Base-by-base conservation (phyloP, 306 rosid species). In the Fagus sylvatica region DNA sequence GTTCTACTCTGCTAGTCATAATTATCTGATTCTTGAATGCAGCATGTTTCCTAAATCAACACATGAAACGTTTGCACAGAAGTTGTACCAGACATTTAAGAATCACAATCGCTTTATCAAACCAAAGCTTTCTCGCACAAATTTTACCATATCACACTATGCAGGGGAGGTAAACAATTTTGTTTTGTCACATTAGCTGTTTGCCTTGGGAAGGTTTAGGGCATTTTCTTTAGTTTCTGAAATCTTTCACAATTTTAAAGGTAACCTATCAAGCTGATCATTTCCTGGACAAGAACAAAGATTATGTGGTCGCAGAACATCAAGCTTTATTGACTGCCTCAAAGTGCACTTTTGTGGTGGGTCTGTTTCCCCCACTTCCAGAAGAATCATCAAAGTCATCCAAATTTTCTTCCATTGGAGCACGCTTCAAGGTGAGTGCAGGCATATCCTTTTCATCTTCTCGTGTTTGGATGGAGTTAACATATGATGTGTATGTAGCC, bases 21-120 rank as follows among this genome's bases (percentile, higher is more conserved):
- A 59, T 76, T 75, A 55, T 69, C 36, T 78, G 49, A 48, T 83
- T 88, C 53, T 85, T 81, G 88, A 65, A 69, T 53, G 51, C 96
- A 94, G 98, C 78, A 94, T 94, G 98, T 94, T 94, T 84, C 98
- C 98, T 17, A 94, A 94, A 87, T 94, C 98, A 46, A 90, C 97
- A n/a, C 98, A 94, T 76, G 98, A 94, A 89, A 94, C 98, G 34
- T 94, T 94, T 62, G 79, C 97, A 81, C 98, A 94, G 88, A 94
- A 94, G 85, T 85, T 94, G 82, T 94, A 94, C 84, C 97, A 92
- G 87, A 94, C 97, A 70, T 92, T 94, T 91, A 89, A 88, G 82
- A 92, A 83, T 86, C 86, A 94, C 95, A 92, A 90, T 88, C 97
- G 98, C 64, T 94, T 94, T 40, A 88, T 94, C 85, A 92, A 94